A percentile compares a stretch with the other conserved stretches of the same genome.
phyloP scores from a whole-genome alignment of 495 filamentous ascomycete genomes.

The Podospora australis region DNA sequence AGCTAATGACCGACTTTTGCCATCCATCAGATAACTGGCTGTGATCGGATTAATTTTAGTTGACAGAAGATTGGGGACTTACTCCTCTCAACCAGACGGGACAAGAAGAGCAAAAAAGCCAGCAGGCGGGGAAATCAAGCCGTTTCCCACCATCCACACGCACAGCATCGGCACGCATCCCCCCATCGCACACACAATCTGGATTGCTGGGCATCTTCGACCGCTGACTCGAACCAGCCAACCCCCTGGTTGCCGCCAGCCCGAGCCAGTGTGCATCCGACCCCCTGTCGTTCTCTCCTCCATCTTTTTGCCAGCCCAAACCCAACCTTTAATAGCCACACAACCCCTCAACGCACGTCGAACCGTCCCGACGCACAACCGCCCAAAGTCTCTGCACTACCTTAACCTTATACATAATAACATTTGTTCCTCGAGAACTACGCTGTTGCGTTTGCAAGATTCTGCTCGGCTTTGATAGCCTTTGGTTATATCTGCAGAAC shows the following conservation, averaged over 20 bases:
- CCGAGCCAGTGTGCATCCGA: slow-evolving; percentile 12
- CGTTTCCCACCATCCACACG: slow-evolving; percentile 10
- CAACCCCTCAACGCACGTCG: slow-evolving; percentile 23
- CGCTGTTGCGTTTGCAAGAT: slow-evolving; percentile 1
- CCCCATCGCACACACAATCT: no score
- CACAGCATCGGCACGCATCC: no score
- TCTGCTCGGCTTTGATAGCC: slow-evolving; percentile 15
- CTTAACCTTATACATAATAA: not conserved
- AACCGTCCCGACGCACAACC: slow-evolving; percentile 18
- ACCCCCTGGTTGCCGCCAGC: slow-evolving; percentile 23
- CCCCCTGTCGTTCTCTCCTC: slow-evolving; percentile 4
- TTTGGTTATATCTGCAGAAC: slow-evolving; percentile 6
- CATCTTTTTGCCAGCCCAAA: slow-evolving; percentile 12
- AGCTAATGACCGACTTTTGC: slow-evolving; percentile 13
- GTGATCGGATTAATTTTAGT: slow-evolving; percentile 11
- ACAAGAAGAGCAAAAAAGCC: slow-evolving; percentile 6
- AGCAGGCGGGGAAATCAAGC: slow-evolving; percentile 17
- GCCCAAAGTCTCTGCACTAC: slow-evolving; percentile 17
- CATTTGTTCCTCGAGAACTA: not conserved
- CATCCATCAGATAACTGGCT: slow-evolving; percentile 13
- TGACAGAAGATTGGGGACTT: not conserved
- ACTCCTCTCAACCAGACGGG: no score
- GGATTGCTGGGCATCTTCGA: not conserved
- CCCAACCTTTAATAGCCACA: slow-evolving; percentile 12
- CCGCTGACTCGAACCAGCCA: slow-evolving; percentile 24